Evolutionary conservation across 164 flowering plant genomes (phyloP), one percentile per base, ranked within the genome.

Genomic region (Chimonanthus praecox): DNA sequence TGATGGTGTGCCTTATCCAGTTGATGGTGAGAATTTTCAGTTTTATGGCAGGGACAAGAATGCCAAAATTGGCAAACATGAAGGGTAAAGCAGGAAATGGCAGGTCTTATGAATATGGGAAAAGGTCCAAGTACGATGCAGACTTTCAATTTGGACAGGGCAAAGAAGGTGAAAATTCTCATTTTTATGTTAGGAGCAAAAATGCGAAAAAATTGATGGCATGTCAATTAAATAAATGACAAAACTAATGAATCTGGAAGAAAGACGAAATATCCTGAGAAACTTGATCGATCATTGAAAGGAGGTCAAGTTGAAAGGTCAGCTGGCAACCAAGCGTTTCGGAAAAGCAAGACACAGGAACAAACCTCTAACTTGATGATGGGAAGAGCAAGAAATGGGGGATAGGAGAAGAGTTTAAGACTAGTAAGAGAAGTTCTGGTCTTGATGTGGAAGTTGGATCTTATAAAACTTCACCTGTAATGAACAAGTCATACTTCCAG

Each of bases 311-410:
- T 68, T 75, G 85, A 87, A 61, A 65, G 80, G 71, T 71, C 78
- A 43, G 86, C 79, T 58, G 84, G 71, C 68, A 71, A 63, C 71
- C 88, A 84, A 20, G 83, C 81, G 7, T 77, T 78, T 69, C 84
- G 81, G 58, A 67, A 47, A 7, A 20, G 58, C 66, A 84, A 77
- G 71, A 73, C 73, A n/a, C 85, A 75, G 71, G 84, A 76, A 72
- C 87, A 78, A 43, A 88, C 78, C 64, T 76, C 73, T 66, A 81
- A 62, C 71, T 72, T 77, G 85, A 84, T 75, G 85, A 84, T 13
- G 81, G 80, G 87, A 81, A 80, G 47, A 75, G 76, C 80, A 90
- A 85, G 78, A 91, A 86, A 78, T 79, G 82, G 88, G 88, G 85
- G 78, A 49, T 75, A 43, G 85, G 82, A 8, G 78, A 76, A 73